Conservation (phyloP, 257 asterid genomes). For the Primulina eburnea region DNA sequence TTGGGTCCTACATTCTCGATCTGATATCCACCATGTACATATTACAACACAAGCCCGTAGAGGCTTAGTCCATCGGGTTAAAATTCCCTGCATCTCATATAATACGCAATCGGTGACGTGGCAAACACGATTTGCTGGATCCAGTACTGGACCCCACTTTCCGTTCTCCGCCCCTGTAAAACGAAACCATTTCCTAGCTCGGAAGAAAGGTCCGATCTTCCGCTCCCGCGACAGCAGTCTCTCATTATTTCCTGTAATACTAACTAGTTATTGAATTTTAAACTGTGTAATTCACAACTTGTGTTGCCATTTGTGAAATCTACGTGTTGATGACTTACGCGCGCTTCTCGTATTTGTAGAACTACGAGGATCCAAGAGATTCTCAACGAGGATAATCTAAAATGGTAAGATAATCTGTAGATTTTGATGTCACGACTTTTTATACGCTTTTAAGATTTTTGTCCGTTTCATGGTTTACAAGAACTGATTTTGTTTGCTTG, state of each 20-base stretch:
- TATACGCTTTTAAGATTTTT: neutral
- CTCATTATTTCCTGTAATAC: slow-evolving; percentile 19
- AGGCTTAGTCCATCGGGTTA: neutral
- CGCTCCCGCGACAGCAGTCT: slow-evolving; percentile 3
- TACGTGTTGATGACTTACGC: slow-evolving; percentile 6
- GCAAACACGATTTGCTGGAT: neutral
- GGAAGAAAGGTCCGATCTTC: slow-evolving; percentile 13
- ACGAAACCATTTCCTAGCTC: neutral
- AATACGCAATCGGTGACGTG: neutral
- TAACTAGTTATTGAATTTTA: neutral
- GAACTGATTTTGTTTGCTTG: slow-evolving; percentile 22
- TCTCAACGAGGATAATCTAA: slow-evolving; percentile 22
- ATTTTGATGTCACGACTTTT: slow-evolving; percentile 7
- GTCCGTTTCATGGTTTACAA: neutral
- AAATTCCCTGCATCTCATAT: neutral
- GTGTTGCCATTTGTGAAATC: neutral
- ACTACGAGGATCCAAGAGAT: slow-evolving; percentile 19
- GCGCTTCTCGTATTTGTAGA: slow-evolving; percentile 21
- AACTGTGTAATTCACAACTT: neutral
- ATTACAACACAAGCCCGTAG: no score
- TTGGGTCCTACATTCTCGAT: neutral
- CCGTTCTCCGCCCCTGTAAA: neutral
- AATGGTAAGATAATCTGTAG: slow-evolving; percentile 24
- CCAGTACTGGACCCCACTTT: no score
- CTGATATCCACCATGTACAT: neutral